These are phyloP conservation scores for Clitoria ternatea DNA, from an alignment of 306 rosid species.

Conservation along the genomic window DNA sequence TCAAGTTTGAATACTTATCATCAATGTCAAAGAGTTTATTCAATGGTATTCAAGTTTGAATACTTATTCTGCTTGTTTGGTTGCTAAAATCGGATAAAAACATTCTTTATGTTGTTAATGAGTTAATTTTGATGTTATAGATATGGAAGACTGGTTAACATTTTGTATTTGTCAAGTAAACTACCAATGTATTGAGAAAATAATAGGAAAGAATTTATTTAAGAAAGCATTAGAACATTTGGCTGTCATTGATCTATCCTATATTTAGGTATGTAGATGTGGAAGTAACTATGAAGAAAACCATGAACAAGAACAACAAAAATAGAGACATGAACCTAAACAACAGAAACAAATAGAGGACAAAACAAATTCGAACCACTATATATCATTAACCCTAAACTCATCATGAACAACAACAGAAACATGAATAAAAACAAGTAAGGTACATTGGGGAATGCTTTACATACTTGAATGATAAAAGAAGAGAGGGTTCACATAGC, in stretches of 20 bases:
- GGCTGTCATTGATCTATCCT: constrained; percentile 88
- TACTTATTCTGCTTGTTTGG: neutral
- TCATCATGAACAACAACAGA: no score
- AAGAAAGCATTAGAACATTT: constrained; percentile 85
- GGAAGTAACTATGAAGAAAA: no score
- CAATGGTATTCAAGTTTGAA: constrained; percentile 9
- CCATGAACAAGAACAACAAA: no score
- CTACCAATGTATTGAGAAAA: neutral
- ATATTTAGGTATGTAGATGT: no score
- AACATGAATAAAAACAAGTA: no score
- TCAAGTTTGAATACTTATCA: neutral
- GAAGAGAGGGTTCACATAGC: no score
- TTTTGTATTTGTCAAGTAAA: constrained; percentile 1
- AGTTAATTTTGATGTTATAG: neutral
- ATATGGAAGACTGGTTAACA: neutral
- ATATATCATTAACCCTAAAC: no score
- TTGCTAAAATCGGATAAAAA: neutral
- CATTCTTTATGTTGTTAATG: neutral
- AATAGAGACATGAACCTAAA: no score
- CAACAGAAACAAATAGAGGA: no score
- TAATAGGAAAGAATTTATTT: constrained; percentile 11
- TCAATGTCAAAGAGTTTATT: neutral
- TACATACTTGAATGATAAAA: no score
- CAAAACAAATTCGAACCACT: no score
- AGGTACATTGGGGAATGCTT: no score